Percentiles rank a stretch among this genome's conserved stretches.
Evolutionary conservation across 2,329 filamentous ascomycete genomes (phyloP).

Genomic region (Cladosporium sp.): DNA sequence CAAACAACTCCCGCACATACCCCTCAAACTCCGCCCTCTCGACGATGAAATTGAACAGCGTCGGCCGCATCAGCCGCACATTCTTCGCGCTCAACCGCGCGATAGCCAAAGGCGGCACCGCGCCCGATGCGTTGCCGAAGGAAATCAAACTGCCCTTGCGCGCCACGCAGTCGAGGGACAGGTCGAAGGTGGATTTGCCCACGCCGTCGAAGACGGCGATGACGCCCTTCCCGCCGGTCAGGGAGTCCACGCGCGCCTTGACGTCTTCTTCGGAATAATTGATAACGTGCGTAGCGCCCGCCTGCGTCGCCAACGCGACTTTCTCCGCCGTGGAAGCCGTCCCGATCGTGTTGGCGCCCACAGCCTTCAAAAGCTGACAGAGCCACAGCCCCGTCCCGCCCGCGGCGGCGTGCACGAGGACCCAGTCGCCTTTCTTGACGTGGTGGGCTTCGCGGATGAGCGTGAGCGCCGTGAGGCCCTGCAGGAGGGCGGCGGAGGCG

Average conservation of each 20-base stretch:
- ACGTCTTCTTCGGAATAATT: conserved; percentile 62
- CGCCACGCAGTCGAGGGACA: conserved; percentile 67
- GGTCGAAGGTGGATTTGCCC: conserved; percentile 79
- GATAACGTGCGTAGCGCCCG: conserved; percentile 69
- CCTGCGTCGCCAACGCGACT: conserved; percentile 61
- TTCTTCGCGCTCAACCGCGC: conserved; percentile 68
- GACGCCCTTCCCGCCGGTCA: conserved; percentile 69
- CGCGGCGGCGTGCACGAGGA: conserved; percentile 80
- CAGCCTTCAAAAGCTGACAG: conserved; percentile 65
- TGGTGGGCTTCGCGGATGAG: conserved; percentile 69
- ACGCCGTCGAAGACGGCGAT: conserved; percentile 82
- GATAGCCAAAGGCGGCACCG: conserved; percentile 66
- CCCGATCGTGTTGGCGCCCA: conserved; percentile 75
- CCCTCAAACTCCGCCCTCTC: conserved; percentile 66
- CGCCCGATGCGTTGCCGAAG: conserved; percentile 79
- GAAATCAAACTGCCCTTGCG: conserved; percentile 73
- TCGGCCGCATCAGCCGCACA: conserved; percentile 69
- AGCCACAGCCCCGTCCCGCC: conserved; percentile 76
- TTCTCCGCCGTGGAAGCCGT: conserved; percentile 74
- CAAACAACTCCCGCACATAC: conserved; percentile 70
- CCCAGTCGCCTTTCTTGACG: conserved; percentile 73
- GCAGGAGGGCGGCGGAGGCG: conserved; percentile 68
- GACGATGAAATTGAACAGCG: conserved; percentile 65
- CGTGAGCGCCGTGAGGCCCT: conserved; percentile 78
- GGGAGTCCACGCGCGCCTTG: conserved; percentile 57